Conservation (phyloP, 2,329 filamentous ascomycete species). For the Microdochium nivale region DNA sequence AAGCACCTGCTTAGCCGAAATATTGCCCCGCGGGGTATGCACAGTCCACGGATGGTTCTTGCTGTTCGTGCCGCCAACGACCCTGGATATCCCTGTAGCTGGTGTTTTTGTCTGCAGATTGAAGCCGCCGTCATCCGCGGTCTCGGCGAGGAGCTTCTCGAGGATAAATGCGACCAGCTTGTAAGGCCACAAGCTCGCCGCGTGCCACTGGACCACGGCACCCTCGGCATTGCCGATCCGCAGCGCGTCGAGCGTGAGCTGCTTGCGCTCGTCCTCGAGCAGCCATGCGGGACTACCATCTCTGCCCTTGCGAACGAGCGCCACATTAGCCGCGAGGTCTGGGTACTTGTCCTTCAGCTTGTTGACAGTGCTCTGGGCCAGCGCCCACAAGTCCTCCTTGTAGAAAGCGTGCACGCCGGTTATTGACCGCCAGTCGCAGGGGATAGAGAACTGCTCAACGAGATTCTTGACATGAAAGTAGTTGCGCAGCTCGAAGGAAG, state of each 20-base stretch:
- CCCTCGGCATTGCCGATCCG: constrained; percentile 49
- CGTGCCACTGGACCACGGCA: constrained; percentile 54
- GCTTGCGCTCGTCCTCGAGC: constrained; percentile 13
- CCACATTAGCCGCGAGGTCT: constrained; percentile 42
- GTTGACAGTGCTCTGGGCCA: constrained; percentile 40
- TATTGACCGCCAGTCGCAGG: constrained; percentile 61
- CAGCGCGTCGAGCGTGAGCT: constrained; percentile 37
- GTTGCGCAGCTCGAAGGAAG: constrained; percentile 64
- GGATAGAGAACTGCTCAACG: constrained; percentile 46
- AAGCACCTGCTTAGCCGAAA: constrained; percentile 56
- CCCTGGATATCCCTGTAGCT: constrained; percentile 39
- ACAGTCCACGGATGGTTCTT: constrained; percentile 43
- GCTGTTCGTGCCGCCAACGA: constrained; percentile 6
- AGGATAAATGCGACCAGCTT: constrained; percentile 71
- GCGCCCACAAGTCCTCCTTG: constrained; percentile 42
- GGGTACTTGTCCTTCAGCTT: constrained; percentile 42
- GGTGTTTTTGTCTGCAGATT: constrained; percentile 72
- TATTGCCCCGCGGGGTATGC: constrained; percentile 59
- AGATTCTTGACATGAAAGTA: constrained; percentile 51
- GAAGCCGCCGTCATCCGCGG: constrained; percentile 33
- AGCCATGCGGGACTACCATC: constrained; percentile 8
- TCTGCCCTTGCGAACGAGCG: constrained; percentile 28
- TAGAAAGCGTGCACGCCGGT: constrained; percentile 58
- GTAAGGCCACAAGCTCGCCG: constrained; percentile 73
- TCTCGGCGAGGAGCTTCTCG: constrained; percentile 39